Conservation (phyloP, 176 grass and related monocot genomes). For the Avena eriantha region DNA sequence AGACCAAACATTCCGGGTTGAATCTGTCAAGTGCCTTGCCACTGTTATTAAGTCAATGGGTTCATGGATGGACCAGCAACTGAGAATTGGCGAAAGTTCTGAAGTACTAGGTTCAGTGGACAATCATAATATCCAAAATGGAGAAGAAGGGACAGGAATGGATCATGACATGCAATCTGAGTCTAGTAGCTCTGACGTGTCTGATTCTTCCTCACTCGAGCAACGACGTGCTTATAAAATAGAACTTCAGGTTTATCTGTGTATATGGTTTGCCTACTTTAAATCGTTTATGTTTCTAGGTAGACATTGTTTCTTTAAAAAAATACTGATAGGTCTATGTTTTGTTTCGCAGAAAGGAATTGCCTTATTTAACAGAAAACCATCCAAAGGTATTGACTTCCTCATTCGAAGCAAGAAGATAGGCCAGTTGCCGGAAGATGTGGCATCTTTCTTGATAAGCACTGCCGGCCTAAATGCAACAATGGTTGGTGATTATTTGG, state of each 20-base stretch:
- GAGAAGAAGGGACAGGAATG: slow-evolving; percentile 72
- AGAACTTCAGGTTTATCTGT: slow-evolving; percentile 71
- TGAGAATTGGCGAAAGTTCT: slow-evolving; percentile 77
- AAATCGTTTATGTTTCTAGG: neutral
- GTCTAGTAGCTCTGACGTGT: slow-evolving; percentile 58
- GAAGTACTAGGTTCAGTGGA: slow-evolving; percentile 64
- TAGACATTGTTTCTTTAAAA: neutral
- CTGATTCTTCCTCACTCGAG: slow-evolving; percentile 84
- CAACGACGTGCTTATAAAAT: slow-evolving; percentile 89
- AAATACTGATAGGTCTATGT: slow-evolving; percentile 18
- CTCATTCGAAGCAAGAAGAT: slow-evolving; percentile 87
- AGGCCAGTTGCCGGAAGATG: slow-evolving; percentile 71
- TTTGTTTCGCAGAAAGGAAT: slow-evolving; percentile 84
- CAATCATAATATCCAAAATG: slow-evolving; percentile 60
- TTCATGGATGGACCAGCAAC: slow-evolving; percentile 91
- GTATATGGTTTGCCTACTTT: slow-evolving; percentile 40
- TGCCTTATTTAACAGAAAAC: slow-evolving; percentile 91
- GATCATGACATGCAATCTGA: slow-evolving; percentile 78
- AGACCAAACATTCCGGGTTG: slow-evolving; percentile 89
- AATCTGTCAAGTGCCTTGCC: slow-evolving; percentile 92
- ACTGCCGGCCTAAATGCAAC: slow-evolving; percentile 81
- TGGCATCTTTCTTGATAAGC: slow-evolving; percentile 84
- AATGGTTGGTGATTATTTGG: slow-evolving; percentile 94
- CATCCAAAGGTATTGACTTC: slow-evolving; percentile 97
- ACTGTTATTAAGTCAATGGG: slow-evolving; percentile 78